Conservation (phyloP, 768 basidiomycete genomes). For the Boletus coccyginus region DNA sequence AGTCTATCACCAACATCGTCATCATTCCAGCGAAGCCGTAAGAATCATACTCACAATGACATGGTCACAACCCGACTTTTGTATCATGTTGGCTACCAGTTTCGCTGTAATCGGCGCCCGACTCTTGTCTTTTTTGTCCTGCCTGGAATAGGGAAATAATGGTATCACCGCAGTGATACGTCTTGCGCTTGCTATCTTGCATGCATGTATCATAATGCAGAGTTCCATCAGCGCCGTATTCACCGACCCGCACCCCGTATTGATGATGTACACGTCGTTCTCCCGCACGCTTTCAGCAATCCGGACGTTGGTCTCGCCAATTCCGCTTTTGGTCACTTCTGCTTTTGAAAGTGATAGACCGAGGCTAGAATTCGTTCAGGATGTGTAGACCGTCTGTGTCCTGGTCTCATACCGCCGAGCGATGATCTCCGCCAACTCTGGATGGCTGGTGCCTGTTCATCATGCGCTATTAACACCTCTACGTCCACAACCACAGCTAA, state of each 20-base stretch:
- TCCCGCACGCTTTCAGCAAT: constrained; percentile 96
- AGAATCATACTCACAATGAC: constrained; percentile 70
- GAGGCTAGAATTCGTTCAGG: constrained; percentile 54
- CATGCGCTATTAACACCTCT: constrained; percentile 1
- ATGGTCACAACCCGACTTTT: constrained; percentile 91
- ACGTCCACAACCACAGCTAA: constrained; percentile 2
- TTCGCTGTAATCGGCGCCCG: constrained; percentile 97
- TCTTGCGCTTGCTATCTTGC: constrained; percentile 98
- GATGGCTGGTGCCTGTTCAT: constrained; percentile 83
- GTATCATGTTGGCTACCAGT: constrained; percentile 97
- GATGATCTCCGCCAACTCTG: constrained; percentile 91
- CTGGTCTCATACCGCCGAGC: constrained; percentile 66
- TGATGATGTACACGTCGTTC: constrained; percentile 98
- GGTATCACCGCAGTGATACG: constrained; percentile 98
- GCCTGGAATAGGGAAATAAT: constrained; percentile 93
- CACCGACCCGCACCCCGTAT: constrained; percentile 81
- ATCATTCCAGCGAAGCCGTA: neutral
- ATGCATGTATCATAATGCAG: constrained; percentile 98
- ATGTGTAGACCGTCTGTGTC: constrained; percentile 13
- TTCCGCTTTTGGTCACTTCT: constrained; percentile 82
- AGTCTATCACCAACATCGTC: constrained; percentile 50
- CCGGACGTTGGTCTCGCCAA: constrained; percentile 89
- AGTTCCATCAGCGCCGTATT: constrained; percentile 97
- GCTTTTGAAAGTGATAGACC: constrained; percentile 87
- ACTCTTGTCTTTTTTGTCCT: constrained; percentile 99